Conservation (phyloP, 306 rosid genomes). For the Pyrus betulifolia region DNA sequence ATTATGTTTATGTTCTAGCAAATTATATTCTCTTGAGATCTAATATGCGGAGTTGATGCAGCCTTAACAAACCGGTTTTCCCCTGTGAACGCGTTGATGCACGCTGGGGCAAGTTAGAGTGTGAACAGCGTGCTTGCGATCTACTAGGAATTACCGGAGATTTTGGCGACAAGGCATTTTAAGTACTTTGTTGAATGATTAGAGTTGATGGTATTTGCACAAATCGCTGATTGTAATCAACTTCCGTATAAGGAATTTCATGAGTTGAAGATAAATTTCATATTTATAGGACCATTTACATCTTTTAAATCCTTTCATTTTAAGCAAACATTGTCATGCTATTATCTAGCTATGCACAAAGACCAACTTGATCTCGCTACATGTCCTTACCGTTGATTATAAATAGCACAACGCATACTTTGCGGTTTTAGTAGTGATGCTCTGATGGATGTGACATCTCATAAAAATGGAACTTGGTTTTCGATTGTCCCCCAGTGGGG, state of each 20-base stretch:
- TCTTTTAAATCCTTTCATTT: background rate
- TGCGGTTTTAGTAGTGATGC: too few species aligned
- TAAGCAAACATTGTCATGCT: background rate
- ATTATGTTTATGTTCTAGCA: background rate
- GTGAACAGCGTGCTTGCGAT: constrained; percentile 67
- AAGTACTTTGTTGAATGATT: background rate
- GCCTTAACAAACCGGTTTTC: constrained; percentile 66
- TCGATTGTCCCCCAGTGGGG: too few species aligned
- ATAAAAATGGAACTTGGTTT: too few species aligned
- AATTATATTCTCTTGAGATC: background rate
- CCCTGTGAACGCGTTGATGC: constrained; percentile 84
- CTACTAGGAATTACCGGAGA: constrained; percentile 39
- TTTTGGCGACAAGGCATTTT: constrained; percentile 21
- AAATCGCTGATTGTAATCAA: background rate
- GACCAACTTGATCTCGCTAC: background rate
- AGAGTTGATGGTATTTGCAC: background rate
- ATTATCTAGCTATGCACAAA: background rate
- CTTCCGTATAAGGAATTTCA: background rate
- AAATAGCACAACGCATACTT: too few species aligned
- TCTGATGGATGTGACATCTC: too few species aligned
- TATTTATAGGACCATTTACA: background rate
- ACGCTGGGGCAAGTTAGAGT: constrained; percentile 92
- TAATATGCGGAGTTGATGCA: constrained; percentile 22
- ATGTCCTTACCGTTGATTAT: background rate
- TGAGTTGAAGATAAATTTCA: background rate